Conservation (phyloP, 768 basidiomycete species). For the Pisolithus marmoratus region DNA sequence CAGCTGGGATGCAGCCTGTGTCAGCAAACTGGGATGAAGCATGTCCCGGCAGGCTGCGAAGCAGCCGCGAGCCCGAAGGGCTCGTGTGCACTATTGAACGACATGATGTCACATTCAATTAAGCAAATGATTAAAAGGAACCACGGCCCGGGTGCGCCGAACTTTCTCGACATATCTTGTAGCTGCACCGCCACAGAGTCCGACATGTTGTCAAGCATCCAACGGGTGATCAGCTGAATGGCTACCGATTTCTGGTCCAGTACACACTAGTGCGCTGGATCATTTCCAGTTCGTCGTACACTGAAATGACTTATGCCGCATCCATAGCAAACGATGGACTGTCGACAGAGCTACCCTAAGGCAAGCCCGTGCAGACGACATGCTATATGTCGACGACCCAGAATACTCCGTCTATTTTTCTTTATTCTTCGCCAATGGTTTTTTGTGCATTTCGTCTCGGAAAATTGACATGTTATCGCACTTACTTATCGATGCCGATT, state of each 20-base stretch:
- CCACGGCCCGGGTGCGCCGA: no score
- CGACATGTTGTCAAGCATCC: no score
- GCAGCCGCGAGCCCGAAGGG: no score
- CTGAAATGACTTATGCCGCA: slow-evolving; percentile 12
- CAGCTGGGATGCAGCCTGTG: no score
- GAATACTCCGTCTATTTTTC: slow-evolving; percentile 75
- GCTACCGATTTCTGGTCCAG: slow-evolving; percentile 73
- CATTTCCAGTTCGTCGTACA: slow-evolving; percentile 5
- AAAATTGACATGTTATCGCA: not conserved
- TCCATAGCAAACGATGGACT: slow-evolving; percentile 81
- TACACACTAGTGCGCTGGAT: slow-evolving; percentile 56
- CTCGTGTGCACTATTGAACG: no score
- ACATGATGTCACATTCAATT: no score
- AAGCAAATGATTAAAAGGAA: no score
- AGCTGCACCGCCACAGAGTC: no score
- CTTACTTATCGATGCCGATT: not conserved
- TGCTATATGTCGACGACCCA: slow-evolving; percentile 71
- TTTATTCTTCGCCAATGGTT: slow-evolving; percentile 49
- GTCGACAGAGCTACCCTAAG: slow-evolving; percentile 39
- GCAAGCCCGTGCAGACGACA: slow-evolving; percentile 66
- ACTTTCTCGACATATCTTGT: no score
- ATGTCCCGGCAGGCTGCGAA: no score
- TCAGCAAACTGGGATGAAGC: no score
- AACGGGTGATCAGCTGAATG: slow-evolving; percentile 30
- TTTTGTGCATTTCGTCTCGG: not conserved